phyloP scores from a whole-genome alignment of 768 basidiomycete genomes.

The Termitomyces sp. region DNA sequence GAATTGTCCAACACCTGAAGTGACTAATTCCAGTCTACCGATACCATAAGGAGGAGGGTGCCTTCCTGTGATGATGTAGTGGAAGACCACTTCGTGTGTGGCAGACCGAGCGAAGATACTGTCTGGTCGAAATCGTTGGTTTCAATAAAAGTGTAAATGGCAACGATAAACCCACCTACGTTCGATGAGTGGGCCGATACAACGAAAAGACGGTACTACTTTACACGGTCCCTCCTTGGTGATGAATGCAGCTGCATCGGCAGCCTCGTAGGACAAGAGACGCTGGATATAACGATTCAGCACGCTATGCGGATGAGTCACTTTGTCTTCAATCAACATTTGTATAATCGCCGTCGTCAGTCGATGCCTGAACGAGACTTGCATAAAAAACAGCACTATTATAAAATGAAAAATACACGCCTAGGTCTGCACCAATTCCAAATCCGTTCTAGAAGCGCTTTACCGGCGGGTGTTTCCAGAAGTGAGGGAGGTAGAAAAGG shows the following conservation, averaged over 20 bases:
- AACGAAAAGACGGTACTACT: not conserved
- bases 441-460: not conserved
- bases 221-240: not conserved
- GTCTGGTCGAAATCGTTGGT: not conserved
- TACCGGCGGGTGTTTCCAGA: not conserved
- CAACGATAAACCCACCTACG: not conserved
- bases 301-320: not conserved
- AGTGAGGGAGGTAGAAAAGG: constrained; percentile 1
- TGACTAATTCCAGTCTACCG: not conserved
- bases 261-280: not conserved
- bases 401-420: not conserved
- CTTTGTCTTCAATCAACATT: not conserved
- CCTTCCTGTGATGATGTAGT: not conserved
- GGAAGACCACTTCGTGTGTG: not conserved
- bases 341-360: not conserved
- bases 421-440: constrained; percentile 4
- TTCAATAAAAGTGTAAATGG: not conserved
- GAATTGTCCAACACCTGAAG: constrained; percentile 1
- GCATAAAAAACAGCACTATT: too few relatives aligned
- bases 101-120: not conserved
- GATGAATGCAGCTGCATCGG: not conserved
- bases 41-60: not conserved
- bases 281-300: not conserved
- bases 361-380: not conserved
- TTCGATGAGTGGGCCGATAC: not conserved